phyloP scores from a whole-genome alignment of 352 stramenopile species.

The Globisporangium mamillatum region DNA sequence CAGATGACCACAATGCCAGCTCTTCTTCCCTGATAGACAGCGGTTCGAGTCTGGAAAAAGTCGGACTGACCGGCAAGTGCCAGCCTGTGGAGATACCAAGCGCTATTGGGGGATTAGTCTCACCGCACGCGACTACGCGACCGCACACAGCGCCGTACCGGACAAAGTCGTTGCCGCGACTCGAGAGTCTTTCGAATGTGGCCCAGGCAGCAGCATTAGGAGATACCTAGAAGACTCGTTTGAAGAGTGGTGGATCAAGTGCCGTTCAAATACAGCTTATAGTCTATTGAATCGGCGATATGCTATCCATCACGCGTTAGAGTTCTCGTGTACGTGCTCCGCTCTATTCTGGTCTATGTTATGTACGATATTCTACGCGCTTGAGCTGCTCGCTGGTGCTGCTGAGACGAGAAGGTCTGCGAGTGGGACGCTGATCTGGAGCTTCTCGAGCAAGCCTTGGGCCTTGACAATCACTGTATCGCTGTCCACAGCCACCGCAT shows the following conservation, averaged over 20 bases:
- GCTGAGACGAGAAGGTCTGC: not conserved
- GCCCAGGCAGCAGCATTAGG: not conserved
- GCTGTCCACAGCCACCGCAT: not conserved
- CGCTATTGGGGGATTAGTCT: not conserved
- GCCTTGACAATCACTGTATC: not conserved
- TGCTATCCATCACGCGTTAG: not conserved
- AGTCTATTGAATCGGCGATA: not conserved
- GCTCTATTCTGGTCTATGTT: not conserved
- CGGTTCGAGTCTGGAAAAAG: constrained; percentile 37
- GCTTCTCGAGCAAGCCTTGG: constrained; percentile 5
- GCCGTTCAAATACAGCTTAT: not conserved
- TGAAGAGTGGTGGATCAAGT: not conserved
- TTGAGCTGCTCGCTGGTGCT: not conserved
- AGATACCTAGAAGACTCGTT: not conserved
- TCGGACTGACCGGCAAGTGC: constrained; percentile 36
- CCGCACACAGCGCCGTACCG: constrained; percentile 52
- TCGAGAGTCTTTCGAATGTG: constrained; percentile 19
- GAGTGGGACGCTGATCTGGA: not conserved
- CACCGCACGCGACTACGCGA: constrained; percentile 15
- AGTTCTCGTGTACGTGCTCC: not conserved
- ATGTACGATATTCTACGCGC: not conserved
- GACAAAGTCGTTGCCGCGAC: constrained; percentile 44
- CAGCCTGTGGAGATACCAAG: constrained; percentile 28
- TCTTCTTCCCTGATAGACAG: constrained; percentile 22
- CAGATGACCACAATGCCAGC: not conserved